Evolutionary conservation across 148 eudicot species (phyloP).

Genomic region (Tetragonia tetragonoides): DNA sequence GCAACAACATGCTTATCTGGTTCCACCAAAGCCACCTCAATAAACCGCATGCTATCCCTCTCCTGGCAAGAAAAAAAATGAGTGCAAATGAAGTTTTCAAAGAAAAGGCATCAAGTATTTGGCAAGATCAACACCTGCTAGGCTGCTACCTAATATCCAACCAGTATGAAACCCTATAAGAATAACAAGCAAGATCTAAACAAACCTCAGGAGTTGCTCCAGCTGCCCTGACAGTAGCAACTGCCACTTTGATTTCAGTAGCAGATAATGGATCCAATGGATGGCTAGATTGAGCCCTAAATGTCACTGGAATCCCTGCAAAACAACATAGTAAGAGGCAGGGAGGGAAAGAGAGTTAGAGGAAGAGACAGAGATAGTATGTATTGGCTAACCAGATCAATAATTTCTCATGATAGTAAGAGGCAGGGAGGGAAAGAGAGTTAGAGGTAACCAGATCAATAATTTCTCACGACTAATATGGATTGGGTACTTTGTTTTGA

Average conservation of each 20-base stretch:
- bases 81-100: not conserved
- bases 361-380: not conserved
- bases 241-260: slow-evolving; percentile 81
- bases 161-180: not conserved
- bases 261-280: slow-evolving; percentile 83
- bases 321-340: not conserved
- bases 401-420: not conserved
- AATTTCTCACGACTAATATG: too few species aligned
- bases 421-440: too few species aligned
- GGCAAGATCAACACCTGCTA: slow-evolving; percentile 1
- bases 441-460: too few species aligned
- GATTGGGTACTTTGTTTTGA: too few species aligned
- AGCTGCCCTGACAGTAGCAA: slow-evolving; percentile 87
- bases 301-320: slow-evolving; percentile 40
- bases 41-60: slow-evolving; percentile 82
- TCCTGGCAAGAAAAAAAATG: slow-evolving; percentile 30
- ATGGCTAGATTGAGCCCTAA: slow-evolving; percentile 66
- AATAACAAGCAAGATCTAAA: not conserved
- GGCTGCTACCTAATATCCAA: slow-evolving; percentile 1
- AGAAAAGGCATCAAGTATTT: not conserved
- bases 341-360: not conserved
- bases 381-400: not conserved
- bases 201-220: slow-evolving; percentile 86
- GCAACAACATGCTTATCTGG: slow-evolving; percentile 75
- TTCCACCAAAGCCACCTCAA: slow-evolving; percentile 77